These are phyloP conservation scores for Xylaria bambusicola DNA, from an alignment of 495 filamentous ascomycete genomes.

Conservation along the genomic window DNA sequence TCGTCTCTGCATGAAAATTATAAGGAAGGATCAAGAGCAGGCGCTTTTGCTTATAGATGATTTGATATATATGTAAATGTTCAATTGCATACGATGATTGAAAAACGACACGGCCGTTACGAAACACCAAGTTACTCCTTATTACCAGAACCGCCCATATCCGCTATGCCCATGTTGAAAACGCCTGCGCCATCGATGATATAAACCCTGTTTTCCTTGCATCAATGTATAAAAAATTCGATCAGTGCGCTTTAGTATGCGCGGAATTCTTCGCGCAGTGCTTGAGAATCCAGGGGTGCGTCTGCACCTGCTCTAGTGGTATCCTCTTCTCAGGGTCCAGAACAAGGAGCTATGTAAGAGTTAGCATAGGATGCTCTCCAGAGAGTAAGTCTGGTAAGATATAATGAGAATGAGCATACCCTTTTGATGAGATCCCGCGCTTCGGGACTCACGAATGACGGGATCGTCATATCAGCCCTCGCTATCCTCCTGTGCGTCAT, in stretches of 20 bases:
- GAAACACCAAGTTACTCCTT: conserved; percentile 15
- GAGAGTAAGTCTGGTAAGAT: not conserved
- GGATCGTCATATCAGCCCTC: conserved; percentile 88
- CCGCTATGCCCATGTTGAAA: conserved; percentile 18
- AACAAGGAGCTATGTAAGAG: conserved; percentile 72
- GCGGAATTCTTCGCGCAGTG: conserved; percentile 85
- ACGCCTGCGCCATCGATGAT: conserved; percentile 24
- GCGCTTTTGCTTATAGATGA: not conserved
- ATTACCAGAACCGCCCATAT: conserved; percentile 16
- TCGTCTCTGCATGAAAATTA: conserved; percentile 1
- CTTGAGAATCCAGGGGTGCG: conserved; percentile 96
- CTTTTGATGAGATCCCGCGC: conserved; percentile 90
- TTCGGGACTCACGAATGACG: conserved; percentile 85
- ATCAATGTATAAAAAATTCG: conserved; percentile 15
- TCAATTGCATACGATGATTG: conserved; percentile 11
- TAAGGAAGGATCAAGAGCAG: conserved; percentile 1
- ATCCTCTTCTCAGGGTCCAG: conserved; percentile 94
- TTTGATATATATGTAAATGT: conserved; percentile 10
- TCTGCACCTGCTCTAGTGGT: conserved; percentile 82
- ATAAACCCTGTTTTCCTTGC: conserved; percentile 18
- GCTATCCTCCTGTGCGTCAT: conserved; percentile 94
- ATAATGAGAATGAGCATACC: conserved; percentile 50
- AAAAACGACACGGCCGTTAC: not conserved
- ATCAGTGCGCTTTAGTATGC: conserved; percentile 40
- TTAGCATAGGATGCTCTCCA: conserved; percentile 15